Evolutionary conservation across 345 rosid species (phyloP).

Genomic region (Linum lewisii): DNA sequence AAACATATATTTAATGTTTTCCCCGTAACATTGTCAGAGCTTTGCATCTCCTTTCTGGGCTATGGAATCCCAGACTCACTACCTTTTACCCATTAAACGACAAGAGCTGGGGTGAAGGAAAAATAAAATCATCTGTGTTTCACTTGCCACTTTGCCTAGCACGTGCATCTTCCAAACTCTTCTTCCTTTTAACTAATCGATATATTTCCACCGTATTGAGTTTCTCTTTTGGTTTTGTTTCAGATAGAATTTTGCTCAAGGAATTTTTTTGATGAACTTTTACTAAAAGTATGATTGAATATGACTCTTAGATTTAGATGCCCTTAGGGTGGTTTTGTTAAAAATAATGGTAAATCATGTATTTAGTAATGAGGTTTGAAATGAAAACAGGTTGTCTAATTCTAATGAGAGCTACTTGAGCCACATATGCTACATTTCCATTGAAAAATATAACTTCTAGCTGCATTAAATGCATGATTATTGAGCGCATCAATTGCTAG

Average conservation of each 20-base stretch:
- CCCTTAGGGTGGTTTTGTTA: no score
- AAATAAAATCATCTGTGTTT: constrained; percentile 21
- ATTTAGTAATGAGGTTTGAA: no score
- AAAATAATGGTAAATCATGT: no score
- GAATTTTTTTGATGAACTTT: no score
- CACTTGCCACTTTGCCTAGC: constrained; percentile 29
- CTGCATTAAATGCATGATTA: not conserved
- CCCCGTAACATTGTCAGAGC: constrained; percentile 10
- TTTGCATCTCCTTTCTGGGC: constrained; percentile 16
- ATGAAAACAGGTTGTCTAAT: no score
- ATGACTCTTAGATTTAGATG: no score
- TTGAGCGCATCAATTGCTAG: not conserved
- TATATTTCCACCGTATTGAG: no score
- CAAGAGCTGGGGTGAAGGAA: constrained; percentile 22
- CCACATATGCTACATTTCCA: no score
- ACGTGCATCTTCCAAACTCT: constrained; percentile 39
- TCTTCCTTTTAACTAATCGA: not conserved
- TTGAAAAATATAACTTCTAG: not conserved
- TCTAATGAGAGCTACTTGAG: no score
- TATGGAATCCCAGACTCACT: constrained; percentile 40
- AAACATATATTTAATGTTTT: not conserved
- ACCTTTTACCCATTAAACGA: constrained; percentile 29
- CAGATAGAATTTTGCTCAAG: no score
- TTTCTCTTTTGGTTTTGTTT: no score
- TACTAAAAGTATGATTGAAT: no score